Evolutionary conservation across 148 eudicot species (phyloP).

Genomic region (Cornus controversa): DNA sequence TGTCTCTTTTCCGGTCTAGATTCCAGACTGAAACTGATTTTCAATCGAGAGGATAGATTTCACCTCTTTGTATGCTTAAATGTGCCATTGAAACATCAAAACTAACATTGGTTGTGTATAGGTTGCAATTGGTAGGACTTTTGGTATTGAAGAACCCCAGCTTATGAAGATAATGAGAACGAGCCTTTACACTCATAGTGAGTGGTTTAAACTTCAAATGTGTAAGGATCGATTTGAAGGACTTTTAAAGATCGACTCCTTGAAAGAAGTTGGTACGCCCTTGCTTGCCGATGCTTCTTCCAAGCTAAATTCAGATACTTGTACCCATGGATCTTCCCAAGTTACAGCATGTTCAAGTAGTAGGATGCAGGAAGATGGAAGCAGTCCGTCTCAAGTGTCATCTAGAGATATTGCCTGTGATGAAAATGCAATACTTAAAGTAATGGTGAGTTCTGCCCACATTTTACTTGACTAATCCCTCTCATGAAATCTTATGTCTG

Average conservation of each 20-base stretch:
- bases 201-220: constrained; percentile 94
- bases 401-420: constrained; percentile 56
- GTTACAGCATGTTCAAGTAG: constrained; percentile 62
- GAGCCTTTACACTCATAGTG: constrained; percentile 63
- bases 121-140: constrained; percentile 82
- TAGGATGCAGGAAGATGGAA: constrained; percentile 67
- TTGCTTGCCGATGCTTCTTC: constrained; percentile 44
- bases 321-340: constrained; percentile 58
- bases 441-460: constrained; percentile 66
- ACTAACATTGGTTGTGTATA: constrained; percentile 16
- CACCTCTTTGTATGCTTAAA: neutral
- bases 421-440: constrained; percentile 83
- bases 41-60: neutral
- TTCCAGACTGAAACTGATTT: neutral
- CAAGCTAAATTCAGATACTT: constrained; percentile 45
- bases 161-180: constrained; percentile 83
- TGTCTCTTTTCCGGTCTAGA: neutral
- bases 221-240: constrained; percentile 89
- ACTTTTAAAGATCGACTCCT: constrained; percentile 63
- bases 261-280: constrained; percentile 54
- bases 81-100: neutral
- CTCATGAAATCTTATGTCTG: neutral
- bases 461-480: neutral
- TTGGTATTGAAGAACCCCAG: constrained; percentile 84
- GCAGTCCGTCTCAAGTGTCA: constrained; percentile 65